Evolutionary conservation across 2,329 filamentous ascomycete genomes (phyloP), one percentile per base, ranked within the genome.

Genomic region (Calonectria pteridis): DNA sequence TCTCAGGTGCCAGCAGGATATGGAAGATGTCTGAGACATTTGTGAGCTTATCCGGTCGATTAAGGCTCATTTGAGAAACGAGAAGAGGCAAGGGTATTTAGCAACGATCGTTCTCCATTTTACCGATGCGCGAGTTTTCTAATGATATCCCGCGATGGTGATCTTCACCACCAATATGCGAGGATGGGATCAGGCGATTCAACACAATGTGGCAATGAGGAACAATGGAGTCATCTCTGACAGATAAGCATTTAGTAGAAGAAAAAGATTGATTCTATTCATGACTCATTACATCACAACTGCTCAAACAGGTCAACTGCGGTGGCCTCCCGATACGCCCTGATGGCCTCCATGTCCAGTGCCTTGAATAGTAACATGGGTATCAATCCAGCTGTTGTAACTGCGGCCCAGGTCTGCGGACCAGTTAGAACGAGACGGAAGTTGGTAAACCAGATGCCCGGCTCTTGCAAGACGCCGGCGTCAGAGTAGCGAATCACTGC

Each of bases 371-470:
- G 50, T 20, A 74, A 28, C 31, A 77, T 23, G 1, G 76, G 78
- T 37, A 78, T 35, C 10, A 53, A 69, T 13, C 71, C 43, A 53
- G 78, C 31, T 5, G 73, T 71, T 6, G 75, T 16, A 14, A 62
- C 58, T 0, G 74, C 74, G 9, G 63, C 59, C 78, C 78, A 80
- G 20, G 69, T 77, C 18, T 68, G 63, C 16, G 72, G 73, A 37
- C 74, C 73, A 3, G 73, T 77, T 3, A 80, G 43, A 2, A 77
- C 65, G 13, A 51, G 51, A 2, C 69, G 43, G 28, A 80, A 78
- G 58, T 80, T 80, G 29, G 65, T 62, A 64, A 79, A 80, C 2
- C 76, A 77, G 35, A 73, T 37, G 10, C 71, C 73, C 20, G 69
- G 49, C 23, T 76, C 71, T 2, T 55, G 14, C 26, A 64, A 18